Evolutionary conservation across 768 basidiomycete genomes (phyloP), one percentile per base, ranked within the genome.

Genomic region (Neoboletus magnificus): DNA sequence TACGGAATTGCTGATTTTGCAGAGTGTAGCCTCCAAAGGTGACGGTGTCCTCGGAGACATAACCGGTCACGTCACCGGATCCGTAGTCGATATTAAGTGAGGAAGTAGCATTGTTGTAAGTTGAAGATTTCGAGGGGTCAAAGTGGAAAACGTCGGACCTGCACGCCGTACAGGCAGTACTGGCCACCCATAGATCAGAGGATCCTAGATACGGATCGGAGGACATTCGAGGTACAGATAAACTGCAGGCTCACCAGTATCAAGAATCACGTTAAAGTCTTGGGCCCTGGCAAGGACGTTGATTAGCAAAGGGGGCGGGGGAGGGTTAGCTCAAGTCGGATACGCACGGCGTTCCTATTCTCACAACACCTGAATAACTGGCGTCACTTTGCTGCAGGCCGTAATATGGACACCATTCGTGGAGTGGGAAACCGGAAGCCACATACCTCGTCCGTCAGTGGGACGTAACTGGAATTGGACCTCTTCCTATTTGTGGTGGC

Each of bases 141-240:
- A 80, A 86, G 27, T 74, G 23, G 0, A 81, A 78, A 1, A 76
- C 75, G 16, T 52, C 42, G 0, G 50, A 4, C 23, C 4, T 50
- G 61, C 86, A 89, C 52, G 53, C 59, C 25, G 16, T 41, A 66
- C 82, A 91, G 23, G 63, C 46, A 3, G 74, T 69, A 27, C 77
- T 77, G 2, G 86, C 84, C 16, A 97, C 78, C 93, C 92, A 97
- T 18, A 96, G 75, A 71, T 96, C 93, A 36, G 83, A 83, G 1
- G 86, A 90, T 20, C 61, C 61, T 61, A 25, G 10, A 23, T 20
- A 36, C 10, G 15, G 33, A 7, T 46, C 20, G 22, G 16, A 6
- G 29, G 35, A 39, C 13, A 27, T n/a, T 42, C 9, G n/a, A 20
- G 5, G 27, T 6, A 13, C 32, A 5, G 9, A 30, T 9, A n/a